A percentile compares a stretch with the other conserved stretches of the same genome.
These are phyloP conservation scores for Styphnolobium japonicum DNA, from an alignment of 306 rosid species.

Conservation along the genomic window DNA sequence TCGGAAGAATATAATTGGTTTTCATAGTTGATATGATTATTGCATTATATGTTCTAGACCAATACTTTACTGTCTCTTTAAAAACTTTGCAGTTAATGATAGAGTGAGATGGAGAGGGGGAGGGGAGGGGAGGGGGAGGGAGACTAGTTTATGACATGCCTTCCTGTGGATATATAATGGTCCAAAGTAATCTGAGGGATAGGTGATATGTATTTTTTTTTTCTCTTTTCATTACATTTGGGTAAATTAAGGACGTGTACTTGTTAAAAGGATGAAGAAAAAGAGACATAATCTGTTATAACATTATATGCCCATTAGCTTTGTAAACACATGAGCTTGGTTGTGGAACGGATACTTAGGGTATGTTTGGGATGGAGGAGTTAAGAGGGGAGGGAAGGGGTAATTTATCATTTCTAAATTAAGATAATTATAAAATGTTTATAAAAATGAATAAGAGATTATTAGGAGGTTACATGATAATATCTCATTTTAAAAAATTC, in stretches of 20 bases:
- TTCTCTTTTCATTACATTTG: not conserved
- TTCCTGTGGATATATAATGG: not conserved
- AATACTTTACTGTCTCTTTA: too few relatives aligned
- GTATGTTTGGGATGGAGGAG: too few relatives aligned
- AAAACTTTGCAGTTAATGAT: not conserved
- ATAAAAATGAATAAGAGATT: too few relatives aligned
- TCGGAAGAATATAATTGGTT: too few relatives aligned
- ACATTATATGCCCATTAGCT: not conserved
- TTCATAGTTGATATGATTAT: too few relatives aligned
- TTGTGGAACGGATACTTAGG: not conserved
- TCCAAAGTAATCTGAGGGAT: not conserved
- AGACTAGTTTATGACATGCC: not conserved
- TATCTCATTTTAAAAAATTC: too few relatives aligned
- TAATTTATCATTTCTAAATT: too few relatives aligned
- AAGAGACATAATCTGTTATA: not conserved
- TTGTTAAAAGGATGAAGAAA: not conserved
- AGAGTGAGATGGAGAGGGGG: not conserved
- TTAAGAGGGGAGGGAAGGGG: too few relatives aligned
- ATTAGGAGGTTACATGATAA: too few relatives aligned
- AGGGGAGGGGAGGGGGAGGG: not conserved
- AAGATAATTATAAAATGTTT: too few relatives aligned
- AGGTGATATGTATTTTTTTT: not conserved
- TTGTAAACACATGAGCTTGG: not conserved
- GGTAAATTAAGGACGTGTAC: not conserved
- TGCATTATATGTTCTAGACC: too few relatives aligned